Evolutionary conservation across 345 rosid species (phyloP).

Genomic region (Aethionema arabicum): DNA sequence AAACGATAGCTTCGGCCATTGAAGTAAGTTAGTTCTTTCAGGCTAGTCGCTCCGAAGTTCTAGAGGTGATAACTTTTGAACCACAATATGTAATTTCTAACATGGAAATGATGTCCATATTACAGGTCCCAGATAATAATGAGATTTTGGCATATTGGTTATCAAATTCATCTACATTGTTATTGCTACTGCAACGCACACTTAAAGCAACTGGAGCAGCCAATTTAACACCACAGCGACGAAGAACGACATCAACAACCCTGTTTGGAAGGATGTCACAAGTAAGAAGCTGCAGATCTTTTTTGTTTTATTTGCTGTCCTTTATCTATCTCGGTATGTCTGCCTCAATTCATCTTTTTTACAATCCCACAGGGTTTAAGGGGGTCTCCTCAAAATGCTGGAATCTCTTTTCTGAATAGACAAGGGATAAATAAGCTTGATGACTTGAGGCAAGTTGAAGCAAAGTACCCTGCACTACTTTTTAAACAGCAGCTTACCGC

Average conservation of each 20-base stretch:
- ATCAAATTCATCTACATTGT: constrained; percentile 85
- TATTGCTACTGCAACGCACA: constrained; percentile 88
- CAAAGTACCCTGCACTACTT: constrained; percentile 93
- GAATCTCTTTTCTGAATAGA: constrained; percentile 73
- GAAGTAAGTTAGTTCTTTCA: constrained; percentile 51
- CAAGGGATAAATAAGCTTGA: constrained; percentile 72
- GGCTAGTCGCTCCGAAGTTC: constrained; percentile 2
- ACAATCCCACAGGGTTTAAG: constrained; percentile 67
- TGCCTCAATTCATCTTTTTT: constrained; percentile 18
- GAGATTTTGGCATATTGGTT: constrained; percentile 89
- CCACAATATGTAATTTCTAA: constrained; percentile 12
- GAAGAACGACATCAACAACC: constrained; percentile 85
- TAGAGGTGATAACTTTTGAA: background rate
- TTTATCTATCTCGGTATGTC: constrained; percentile 19
- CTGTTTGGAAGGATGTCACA: constrained; percentile 98
- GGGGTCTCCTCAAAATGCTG: constrained; percentile 89
- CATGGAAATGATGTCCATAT: constrained; percentile 30
- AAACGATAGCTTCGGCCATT: constrained; percentile 84
- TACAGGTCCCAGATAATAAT: constrained; percentile 83
- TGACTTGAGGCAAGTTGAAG: constrained; percentile 93
- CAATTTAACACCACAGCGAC: constrained; percentile 92
- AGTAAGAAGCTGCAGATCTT: constrained; percentile 46
- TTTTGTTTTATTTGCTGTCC: constrained; percentile 10
- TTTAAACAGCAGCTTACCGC: constrained; percentile 99
- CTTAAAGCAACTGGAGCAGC: constrained; percentile 98